Evolutionary conservation across 202 grass and related monocot species (phyloP).

Genomic region (Schoenoplectus tabernaemontani): DNA sequence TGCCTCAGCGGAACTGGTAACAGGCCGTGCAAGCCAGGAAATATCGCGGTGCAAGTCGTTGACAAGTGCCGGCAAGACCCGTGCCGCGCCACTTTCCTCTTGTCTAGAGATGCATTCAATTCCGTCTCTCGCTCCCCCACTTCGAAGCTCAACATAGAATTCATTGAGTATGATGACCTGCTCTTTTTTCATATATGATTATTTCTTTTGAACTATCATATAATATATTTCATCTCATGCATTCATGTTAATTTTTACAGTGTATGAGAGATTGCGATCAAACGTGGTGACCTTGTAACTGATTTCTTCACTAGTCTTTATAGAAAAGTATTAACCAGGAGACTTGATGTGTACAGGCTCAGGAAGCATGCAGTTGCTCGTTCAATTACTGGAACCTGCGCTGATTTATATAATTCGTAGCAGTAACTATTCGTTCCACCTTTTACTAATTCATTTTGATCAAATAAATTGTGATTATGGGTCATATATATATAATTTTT

Average conservation of each 20-base stretch:
- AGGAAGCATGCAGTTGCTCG: background rate
- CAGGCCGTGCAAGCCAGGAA: constrained; percentile 25
- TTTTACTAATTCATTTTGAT: too few relatives aligned
- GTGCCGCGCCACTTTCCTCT: constrained; percentile 19
- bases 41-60: constrained; percentile 29
- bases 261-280: background rate
- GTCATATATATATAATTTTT: too few relatives aligned
- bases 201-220: background rate
- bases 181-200: background rate
- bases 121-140: constrained; percentile 7
- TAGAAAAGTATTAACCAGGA: background rate
- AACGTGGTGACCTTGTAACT: background rate
- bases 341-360: background rate
- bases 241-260: background rate
- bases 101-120: constrained; percentile 29
- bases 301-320: background rate
- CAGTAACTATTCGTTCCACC: too few relatives aligned
- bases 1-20: constrained; percentile 25
- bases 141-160: constrained; percentile 35
- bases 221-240: background rate
- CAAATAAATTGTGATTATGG: too few relatives aligned
- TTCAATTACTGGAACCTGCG: background rate
- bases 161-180: background rate
- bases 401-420: too few relatives aligned
- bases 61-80: constrained; percentile 16